Base-by-base conservation (phyloP, 192 early-diverging fungal genomes). In the Backusella circina region DNA sequence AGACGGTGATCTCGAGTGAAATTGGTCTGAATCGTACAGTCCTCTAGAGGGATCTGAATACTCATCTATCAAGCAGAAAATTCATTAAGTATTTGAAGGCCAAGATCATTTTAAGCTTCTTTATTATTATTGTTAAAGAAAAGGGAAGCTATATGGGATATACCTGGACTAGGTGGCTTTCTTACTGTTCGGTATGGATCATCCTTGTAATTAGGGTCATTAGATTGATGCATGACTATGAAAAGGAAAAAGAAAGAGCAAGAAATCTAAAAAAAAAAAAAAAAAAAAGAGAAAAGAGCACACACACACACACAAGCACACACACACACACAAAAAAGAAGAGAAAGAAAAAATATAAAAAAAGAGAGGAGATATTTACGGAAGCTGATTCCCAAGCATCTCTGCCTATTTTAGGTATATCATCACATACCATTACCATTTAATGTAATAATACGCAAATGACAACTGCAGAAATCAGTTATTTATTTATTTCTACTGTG, bases 151-250 rank as follows among this genome's bases (percentile, higher is more conserved):
- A n/a, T n/a, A n/a, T n/a, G n/a, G 66, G 38, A 74, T 13, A n/a
- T 76, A 76, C 75, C 75, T 70, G 75, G 75, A 65, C 75, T 76
- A 9, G 44, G 74, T 36, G 74, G 32, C 26, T 70, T 76, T 32
- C 75, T 68, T 54, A 64, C 68, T 32, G 67, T 37, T 68, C 68
- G 23, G 61, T 76, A 76, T 12, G 75, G 75, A 31, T 76, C 75
- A 23, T 23, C 21, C 18, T 64, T 47, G 39, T 70, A 47, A 38
- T 37, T 16, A 30, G 39, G 69, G 26, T 28, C 23, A 30, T n/a
- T 36, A 65, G 32, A 64, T 31, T 74, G 51, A 35, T 61, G 38
- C 35, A 30, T 41, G 23, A 64, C 33, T 35, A 36, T 28, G 18
- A 47, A 72, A 51, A 15, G 16, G 10, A n/a, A 26, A 57, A 32